Percentiles rank a stretch among this genome's conserved stretches.
Conservation (phyloP, 805 yeast genomes). For the Nakazawaea peltata region DNA sequence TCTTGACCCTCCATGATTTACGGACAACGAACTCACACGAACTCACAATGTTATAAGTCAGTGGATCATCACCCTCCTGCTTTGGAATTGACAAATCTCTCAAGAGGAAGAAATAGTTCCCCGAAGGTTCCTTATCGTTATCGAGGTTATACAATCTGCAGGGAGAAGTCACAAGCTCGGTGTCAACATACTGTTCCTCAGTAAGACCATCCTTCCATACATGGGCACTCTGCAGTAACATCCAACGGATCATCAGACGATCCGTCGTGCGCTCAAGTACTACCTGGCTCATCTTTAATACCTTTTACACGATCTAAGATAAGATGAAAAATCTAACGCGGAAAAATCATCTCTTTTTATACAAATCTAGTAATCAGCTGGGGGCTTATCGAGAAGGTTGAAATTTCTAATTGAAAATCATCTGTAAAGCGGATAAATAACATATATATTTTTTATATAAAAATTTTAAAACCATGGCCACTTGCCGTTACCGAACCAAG, state of each 20-base stretch:
- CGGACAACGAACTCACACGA: constrained; percentile 22
- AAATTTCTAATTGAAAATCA: too few species aligned
- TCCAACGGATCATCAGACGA: constrained; percentile 12
- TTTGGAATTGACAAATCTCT: constrained; percentile 11
- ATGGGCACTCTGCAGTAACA: constrained; percentile 15
- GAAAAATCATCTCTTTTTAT: too few species aligned
- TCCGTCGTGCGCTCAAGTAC: constrained; percentile 15
- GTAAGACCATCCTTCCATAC: constrained; percentile 20
- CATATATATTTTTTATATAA: too few species aligned
- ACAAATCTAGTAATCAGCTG: too few species aligned
- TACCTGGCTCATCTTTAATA: neutral
- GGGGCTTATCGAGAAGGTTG: too few species aligned
- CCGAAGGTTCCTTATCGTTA: constrained; percentile 12
- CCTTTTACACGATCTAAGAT: too few species aligned
- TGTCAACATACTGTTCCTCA: constrained; percentile 15
- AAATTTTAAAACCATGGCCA: constrained; percentile 19
- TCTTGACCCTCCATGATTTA: constrained; percentile 11
- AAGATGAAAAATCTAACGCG: neutral
- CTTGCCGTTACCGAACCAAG: constrained; percentile 19
- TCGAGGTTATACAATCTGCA: constrained; percentile 14
- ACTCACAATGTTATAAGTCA: constrained; percentile 16
- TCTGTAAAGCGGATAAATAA: too few species aligned
- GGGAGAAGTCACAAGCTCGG: constrained; percentile 16
- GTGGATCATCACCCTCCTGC: constrained; percentile 5
- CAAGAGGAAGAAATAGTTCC: constrained; percentile 20